These are phyloP conservation scores for Globisporangium apiculatum DNA, from an alignment of 352 stramenopile genomes.

Conservation along the genomic window DNA sequence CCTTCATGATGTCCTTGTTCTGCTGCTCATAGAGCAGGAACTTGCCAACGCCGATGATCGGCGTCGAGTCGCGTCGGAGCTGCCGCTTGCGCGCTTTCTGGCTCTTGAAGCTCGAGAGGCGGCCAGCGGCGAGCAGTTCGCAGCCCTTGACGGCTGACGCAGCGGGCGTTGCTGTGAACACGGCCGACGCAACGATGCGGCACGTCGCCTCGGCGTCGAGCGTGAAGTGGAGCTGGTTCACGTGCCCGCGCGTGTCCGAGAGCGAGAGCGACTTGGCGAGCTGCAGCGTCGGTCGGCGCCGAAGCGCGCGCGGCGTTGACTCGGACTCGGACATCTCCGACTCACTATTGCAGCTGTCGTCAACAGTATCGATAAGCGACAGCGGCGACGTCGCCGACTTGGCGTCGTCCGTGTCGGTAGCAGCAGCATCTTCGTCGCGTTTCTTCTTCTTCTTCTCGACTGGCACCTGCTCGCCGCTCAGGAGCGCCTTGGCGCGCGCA, in stretches of 20 bases:
- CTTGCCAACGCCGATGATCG: constrained; percentile 66
- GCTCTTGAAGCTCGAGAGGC: constrained; percentile 24
- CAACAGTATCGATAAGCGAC: constrained; percentile 21
- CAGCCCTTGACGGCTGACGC: constrained; percentile 7
- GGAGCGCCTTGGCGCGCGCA: constrained; percentile 59
- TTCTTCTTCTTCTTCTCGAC: constrained; percentile 38
- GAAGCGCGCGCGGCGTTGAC: constrained; percentile 16
- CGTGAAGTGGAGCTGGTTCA: constrained; percentile 76
- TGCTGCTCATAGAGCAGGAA: constrained; percentile 86
- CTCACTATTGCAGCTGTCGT: constrained; percentile 82
- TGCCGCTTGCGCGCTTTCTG: constrained; percentile 71
- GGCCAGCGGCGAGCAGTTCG: constrained; percentile 12
- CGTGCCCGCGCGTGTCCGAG: constrained; percentile 18
- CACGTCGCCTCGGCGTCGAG: constrained; percentile 79
- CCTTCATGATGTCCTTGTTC: constrained; percentile 89
- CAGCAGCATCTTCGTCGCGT: constrained; percentile 1
- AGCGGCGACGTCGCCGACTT: constrained; percentile 11
- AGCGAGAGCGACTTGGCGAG: constrained; percentile 15
- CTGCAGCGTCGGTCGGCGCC: constrained; percentile 14
- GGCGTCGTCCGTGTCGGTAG: constrained; percentile 24
- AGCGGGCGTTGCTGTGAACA: constrained; percentile 40
- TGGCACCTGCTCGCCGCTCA: constrained; percentile 66
- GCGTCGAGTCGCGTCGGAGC: constrained; percentile 59
- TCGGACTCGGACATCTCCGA: constrained; percentile 80
- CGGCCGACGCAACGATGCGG: constrained; percentile 67